Evolutionary conservation across 441 rosid genomes (phyloP).

Genomic region (Cnidoscolus chayamansa): DNA sequence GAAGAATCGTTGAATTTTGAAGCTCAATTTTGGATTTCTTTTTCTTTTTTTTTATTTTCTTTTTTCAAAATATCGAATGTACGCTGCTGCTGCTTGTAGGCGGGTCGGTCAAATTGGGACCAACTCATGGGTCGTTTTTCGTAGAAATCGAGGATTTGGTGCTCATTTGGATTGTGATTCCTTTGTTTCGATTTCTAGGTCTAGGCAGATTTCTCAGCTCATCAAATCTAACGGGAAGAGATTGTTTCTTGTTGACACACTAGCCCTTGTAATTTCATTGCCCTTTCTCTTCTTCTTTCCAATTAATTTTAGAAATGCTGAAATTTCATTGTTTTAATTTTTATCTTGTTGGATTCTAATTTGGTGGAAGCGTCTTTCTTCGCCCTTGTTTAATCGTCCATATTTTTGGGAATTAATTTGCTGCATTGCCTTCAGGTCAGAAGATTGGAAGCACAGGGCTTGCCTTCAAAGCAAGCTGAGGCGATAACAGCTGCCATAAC

Average conservation of each 20-base stretch:
- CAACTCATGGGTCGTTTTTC: constrained; percentile 26
- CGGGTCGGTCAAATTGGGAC: constrained; percentile 44
- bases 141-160: constrained; percentile 37
- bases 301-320: not conserved
- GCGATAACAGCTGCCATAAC: constrained; percentile 82
- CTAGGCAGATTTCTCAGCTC: constrained; percentile 55
- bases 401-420: not conserved
- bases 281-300: not conserved
- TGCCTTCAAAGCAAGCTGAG: constrained; percentile 89
- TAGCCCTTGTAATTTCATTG: constrained; percentile 60
- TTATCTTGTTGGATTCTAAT: not conserved
- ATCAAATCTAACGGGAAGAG: constrained; percentile 51
- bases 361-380: not conserved
- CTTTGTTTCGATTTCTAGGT: constrained; percentile 25
- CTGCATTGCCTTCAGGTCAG: constrained; percentile 46
- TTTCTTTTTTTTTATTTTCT: not conserved
- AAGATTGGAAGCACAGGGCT: constrained; percentile 72
- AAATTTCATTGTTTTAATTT: not conserved
- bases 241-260: constrained; percentile 79
- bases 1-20: not conserved
- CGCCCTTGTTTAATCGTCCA: not conserved
- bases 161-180: constrained; percentile 6
- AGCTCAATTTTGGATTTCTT: not conserved
- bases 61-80: constrained; percentile 31
- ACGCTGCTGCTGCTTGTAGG: constrained; percentile 46